Conservation (phyloP, 192 early-diverging fungal species). For the Pilaira anomala region DNA sequence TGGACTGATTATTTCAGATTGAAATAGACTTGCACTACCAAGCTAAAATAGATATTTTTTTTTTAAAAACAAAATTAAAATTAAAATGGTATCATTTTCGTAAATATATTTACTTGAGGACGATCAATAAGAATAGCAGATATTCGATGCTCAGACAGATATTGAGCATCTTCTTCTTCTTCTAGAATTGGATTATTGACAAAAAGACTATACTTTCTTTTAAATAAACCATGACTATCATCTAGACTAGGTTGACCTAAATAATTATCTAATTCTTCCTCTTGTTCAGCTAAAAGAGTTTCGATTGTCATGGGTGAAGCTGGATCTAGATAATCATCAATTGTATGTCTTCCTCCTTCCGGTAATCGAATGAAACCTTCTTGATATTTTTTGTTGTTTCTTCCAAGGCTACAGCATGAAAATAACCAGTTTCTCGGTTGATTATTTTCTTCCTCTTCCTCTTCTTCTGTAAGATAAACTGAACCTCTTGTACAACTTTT, state of each 20-base stretch:
- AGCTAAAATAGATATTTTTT: background rate
- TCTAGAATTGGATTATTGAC: background rate
- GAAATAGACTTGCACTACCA: background rate
- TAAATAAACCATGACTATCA: too few species aligned
- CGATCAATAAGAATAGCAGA: constrained; percentile 8
- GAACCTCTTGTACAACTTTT: background rate
- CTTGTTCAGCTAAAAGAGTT: constrained; percentile 7
- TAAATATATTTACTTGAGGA: constrained; percentile 2
- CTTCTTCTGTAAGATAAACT: background rate
- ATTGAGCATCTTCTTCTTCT: constrained; percentile 14
- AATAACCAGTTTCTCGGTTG: background rate
- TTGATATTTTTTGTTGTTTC: too few species aligned
- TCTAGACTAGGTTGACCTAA: background rate
- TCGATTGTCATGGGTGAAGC: constrained; percentile 4
- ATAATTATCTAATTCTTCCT: constrained; percentile 12
- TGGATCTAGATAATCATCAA: constrained; percentile 12
- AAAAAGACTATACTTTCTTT: too few species aligned
- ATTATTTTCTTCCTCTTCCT: background rate
- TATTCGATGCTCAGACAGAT: constrained; percentile 10
- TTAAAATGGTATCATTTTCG: background rate
- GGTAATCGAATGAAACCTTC: constrained; percentile 4
- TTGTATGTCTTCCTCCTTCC: background rate
- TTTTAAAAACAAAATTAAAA: background rate
- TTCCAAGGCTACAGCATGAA: background rate
- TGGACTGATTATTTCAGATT: too few species aligned